phyloP scores from a whole-genome alignment of 1,139 yeast species.

The Yamadazyma oceani region DNA sequence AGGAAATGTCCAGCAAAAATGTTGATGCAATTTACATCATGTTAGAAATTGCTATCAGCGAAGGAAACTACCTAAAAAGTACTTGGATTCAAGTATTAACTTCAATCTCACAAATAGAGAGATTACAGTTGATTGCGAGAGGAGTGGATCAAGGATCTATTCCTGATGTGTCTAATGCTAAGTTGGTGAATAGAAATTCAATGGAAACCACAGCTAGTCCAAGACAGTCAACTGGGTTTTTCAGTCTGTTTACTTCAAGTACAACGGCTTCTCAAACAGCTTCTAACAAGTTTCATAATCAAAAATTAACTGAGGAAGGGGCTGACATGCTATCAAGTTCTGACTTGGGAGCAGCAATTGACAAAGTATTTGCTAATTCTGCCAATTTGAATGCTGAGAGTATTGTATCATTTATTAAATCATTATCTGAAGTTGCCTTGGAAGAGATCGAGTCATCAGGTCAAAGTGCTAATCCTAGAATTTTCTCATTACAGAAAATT shows the following conservation, averaged over 20 bases:
- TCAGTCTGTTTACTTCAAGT: constrained; percentile 35
- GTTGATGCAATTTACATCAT: constrained; percentile 76
- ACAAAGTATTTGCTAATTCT: constrained; percentile 83
- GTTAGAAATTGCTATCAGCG: constrained; percentile 74
- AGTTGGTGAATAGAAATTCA: constrained; percentile 58
- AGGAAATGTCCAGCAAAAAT: constrained; percentile 77
- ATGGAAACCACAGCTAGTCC: constrained; percentile 52
- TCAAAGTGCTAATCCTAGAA: constrained; percentile 77
- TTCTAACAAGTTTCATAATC: constrained; percentile 44
- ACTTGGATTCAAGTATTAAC: constrained; percentile 87
- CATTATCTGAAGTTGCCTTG: constrained; percentile 79
- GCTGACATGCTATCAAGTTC: constrained; percentile 63
- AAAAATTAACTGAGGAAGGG: constrained; percentile 38
- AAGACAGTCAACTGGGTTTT: constrained; percentile 47
- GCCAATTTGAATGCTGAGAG: constrained; percentile 79
- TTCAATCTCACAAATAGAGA: constrained; percentile 85
- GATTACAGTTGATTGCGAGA: constrained; percentile 83
- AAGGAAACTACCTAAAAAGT: constrained; percentile 65
- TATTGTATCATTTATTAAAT: constrained; percentile 82
- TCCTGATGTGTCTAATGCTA: constrained; percentile 83
- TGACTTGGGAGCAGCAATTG: constrained; percentile 81
- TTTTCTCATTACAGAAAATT: constrained; percentile 89
- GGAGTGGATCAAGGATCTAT: constrained; percentile 84
- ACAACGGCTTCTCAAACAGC: constrained; percentile 45
- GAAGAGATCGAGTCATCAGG: constrained; percentile 94